phyloP scores from a whole-genome alignment of 1,284 basidiomycete genomes.

The Pyrrhoderma noxium region DNA sequence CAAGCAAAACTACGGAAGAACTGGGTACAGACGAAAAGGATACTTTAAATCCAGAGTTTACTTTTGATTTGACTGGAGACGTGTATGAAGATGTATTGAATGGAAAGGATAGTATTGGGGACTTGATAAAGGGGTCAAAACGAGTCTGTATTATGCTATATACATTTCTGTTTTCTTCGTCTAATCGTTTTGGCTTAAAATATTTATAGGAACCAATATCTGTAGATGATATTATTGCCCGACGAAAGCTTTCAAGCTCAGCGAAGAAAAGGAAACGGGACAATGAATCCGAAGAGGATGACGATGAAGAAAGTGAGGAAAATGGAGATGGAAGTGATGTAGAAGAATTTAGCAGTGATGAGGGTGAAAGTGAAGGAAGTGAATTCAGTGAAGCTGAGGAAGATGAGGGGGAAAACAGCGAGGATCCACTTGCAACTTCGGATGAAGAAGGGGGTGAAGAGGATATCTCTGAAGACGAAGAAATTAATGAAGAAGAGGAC shows the following conservation, averaged over 20 bases:
- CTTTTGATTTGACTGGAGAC: conserved; percentile 73
- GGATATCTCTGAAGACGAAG: conserved; percentile 28
- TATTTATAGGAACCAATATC: conserved; percentile 65
- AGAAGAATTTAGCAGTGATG: conserved; percentile 21
- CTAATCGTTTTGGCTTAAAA: conserved; percentile 13
- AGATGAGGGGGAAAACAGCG: conserved; percentile 28
- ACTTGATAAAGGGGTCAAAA: conserved; percentile 57
- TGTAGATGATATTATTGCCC: conserved; percentile 87
- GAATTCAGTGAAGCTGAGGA: conserved; percentile 26
- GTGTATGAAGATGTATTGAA: conserved; percentile 51
- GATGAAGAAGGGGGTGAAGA: conserved; percentile 27
- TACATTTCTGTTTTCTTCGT: conserved; percentile 5
- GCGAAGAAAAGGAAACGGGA: conserved; percentile 54
- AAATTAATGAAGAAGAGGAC: conserved; percentile 33
- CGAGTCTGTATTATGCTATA: conserved; percentile 41
- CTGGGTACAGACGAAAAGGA: conserved; percentile 37
- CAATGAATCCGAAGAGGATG: conserved; percentile 27
- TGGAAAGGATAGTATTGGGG: conserved; percentile 33
- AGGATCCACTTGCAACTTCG: conserved; percentile 22
- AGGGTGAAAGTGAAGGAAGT: conserved; percentile 30
- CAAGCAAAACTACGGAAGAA: conserved; percentile 14
- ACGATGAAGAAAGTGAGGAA: conserved; percentile 28
- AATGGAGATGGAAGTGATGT: conserved; percentile 31
- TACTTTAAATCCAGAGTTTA: conserved; percentile 73
- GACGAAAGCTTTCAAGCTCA: conserved; percentile 42